Evolutionary conservation across 805 yeast genomes (phyloP), one percentile per base, ranked within the genome.

Genomic region (Saturnispora sanitii): DNA sequence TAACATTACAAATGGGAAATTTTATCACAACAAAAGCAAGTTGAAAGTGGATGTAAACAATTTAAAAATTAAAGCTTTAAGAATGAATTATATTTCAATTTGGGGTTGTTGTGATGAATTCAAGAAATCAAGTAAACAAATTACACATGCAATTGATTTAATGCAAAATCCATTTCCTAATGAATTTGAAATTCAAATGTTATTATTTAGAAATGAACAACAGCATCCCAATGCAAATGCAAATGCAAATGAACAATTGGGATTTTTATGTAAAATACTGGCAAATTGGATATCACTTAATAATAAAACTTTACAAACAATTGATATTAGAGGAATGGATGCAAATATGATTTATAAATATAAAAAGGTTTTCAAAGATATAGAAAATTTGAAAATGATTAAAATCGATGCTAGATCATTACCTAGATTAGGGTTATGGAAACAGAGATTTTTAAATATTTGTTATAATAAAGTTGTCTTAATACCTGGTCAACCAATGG

Each of bases 391-490:
- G 11, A n/a, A 12, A 15, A 6, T 30, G 18, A 30, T 30, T 8
- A 45, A 37, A 41, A 52, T 26, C 48, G 56, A 32, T 42, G 45
- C 42, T 23, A n/a, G 43, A 29, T 53, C 56, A 2, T 47, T 53
- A 17, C 52, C 54, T 13, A 45, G 48, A 22, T 35, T 55, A 3
- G n/a, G 33, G 9, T 46, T 52, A 51, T 55, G 60, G 60, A 41
- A 13, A 21, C 33, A 39, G 21, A 42, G 46, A 20, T 46, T 51
- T 8, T 41, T 35, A 6, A 29, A 35, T 31, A 29, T 46, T 32
- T 33, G 18, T 11, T 42, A 19, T 18, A 15, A 25, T 4, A 16
- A 26, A 8, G 9, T 18, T 4, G 19, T 26, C 4, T 19, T 27
- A 22, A 17, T 31, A 17, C n/a, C 21, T 15, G 19, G 13, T 36